These are phyloP conservation scores for Auricularia auricula-judae DNA, from an alignment of 768 basidiomycete genomes.

Conservation along the genomic window DNA sequence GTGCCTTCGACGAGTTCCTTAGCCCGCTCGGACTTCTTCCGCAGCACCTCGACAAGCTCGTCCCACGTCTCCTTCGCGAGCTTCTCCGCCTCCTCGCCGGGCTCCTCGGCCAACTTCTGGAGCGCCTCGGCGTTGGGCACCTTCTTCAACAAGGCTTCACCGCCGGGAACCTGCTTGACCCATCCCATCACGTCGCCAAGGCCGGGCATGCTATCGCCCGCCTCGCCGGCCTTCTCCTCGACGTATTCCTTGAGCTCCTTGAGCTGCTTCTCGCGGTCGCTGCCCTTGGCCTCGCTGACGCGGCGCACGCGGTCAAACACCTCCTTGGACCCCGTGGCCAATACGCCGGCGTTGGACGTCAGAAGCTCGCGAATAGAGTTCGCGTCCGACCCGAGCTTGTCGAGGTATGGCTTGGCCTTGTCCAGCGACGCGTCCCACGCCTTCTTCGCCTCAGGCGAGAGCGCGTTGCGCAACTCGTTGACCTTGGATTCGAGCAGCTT, in stretches of 20 bases:
- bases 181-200: slow-evolving; percentile 18
- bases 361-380: slow-evolving; percentile 16
- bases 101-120: slow-evolving; percentile 14
- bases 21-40: slow-evolving; percentile 21
- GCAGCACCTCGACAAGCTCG: slow-evolving; percentile 17
- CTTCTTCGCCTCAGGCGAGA: slow-evolving; percentile 13
- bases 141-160: slow-evolving; percentile 18
- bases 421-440: slow-evolving; percentile 17
- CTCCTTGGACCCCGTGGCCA: slow-evolving; percentile 15
- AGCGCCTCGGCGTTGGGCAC: slow-evolving; percentile 16
- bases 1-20: slow-evolving; percentile 15
- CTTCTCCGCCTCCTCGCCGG: slow-evolving; percentile 19
- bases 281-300: slow-evolving; percentile 11
- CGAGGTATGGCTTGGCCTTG: slow-evolving; percentile 16
- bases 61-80: slow-evolving; percentile 21
- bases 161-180: slow-evolving; percentile 18
- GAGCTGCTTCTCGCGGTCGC: slow-evolving; percentile 17
- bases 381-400: slow-evolving; percentile 14
- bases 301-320: slow-evolving; percentile 18
- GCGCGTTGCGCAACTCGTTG: slow-evolving; percentile 16
- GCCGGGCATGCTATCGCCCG: slow-evolving; percentile 11
- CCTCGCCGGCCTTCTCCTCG: slow-evolving; percentile 17
- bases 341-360: slow-evolving; percentile 15
- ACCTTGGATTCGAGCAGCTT: slow-evolving; percentile 18
- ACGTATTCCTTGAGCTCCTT: slow-evolving; percentile 19